Evolutionary conservation across 1,284 basidiomycete species (phyloP).

Genomic region (Rhodotorula sp.): DNA sequence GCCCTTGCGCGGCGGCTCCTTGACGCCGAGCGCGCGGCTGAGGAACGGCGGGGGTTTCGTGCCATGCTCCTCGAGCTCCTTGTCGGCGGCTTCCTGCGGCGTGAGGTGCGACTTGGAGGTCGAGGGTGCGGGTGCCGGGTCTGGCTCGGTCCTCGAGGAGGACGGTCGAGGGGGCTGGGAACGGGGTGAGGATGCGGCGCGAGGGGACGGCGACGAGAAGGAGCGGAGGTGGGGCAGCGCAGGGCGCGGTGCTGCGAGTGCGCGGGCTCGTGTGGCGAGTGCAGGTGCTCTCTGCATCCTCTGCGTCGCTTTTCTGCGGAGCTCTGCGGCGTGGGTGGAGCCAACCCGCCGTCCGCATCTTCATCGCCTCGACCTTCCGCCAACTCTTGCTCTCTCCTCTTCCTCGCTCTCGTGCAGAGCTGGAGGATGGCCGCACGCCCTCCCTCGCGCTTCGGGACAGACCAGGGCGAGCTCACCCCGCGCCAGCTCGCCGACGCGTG

Average conservation of each 20-base stretch:
- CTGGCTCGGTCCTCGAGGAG: not conserved
- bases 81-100: conserved; percentile 25
- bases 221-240: not conserved
- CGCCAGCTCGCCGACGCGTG: conserved; percentile 17
- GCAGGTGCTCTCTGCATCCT: not conserved
- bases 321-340: not conserved
- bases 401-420: not conserved
- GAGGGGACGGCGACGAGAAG: not conserved
- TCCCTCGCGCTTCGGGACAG: no score
- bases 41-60: conserved; percentile 59
- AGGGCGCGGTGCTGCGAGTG: not conserved
- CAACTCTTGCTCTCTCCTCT: not conserved
- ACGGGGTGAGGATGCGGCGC: not conserved
- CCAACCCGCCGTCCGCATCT: not conserved
- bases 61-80: conserved; percentile 30
- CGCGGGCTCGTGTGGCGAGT: not conserved
- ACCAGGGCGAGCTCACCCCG: conserved; percentile 9
- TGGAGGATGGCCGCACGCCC: not conserved
- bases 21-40: conserved; percentile 72
- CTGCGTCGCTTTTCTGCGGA: not conserved
- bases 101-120: conserved; percentile 25
- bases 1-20: conserved; percentile 60
- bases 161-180: not conserved
- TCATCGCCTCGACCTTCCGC: not conserved
- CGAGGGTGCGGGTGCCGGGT: not conserved